phyloP scores from a whole-genome alignment of 441 rosid genomes.

The Pelargonium cotyledonis region DNA sequence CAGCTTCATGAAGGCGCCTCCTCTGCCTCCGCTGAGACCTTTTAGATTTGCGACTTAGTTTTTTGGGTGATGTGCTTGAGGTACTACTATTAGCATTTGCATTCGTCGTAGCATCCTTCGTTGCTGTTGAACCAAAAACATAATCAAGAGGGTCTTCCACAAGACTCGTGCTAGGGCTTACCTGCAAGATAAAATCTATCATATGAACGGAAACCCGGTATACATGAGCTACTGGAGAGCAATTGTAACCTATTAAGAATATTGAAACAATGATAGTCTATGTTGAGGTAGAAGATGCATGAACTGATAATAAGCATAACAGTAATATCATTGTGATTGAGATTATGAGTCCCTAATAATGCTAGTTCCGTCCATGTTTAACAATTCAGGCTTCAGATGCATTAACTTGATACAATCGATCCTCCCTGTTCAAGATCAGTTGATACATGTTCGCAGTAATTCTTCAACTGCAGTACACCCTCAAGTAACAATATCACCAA shows the following conservation, averaged over 20 bases:
- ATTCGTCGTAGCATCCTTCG: slow-evolving; percentile 32
- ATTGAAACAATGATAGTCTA: background rate
- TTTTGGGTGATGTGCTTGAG: slow-evolving; percentile 24
- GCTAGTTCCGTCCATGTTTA: too few species aligned
- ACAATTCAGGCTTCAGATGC: too few species aligned
- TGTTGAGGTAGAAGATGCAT: too few species aligned
- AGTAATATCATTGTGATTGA: too few species aligned
- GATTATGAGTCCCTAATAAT: too few species aligned
- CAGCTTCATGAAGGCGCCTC: slow-evolving; percentile 26
- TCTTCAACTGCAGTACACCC: too few species aligned
- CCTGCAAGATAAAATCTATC: slow-evolving; percentile 24
- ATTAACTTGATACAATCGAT: too few species aligned
- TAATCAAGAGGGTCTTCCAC: slow-evolving; percentile 50
- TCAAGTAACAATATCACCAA: too few species aligned
- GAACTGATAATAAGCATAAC: too few species aligned
- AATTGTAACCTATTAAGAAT: background rate
- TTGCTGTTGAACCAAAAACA: slow-evolving; percentile 37
- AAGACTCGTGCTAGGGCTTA: slow-evolving; percentile 23
- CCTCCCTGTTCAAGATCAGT: too few species aligned
- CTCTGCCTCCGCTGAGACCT: slow-evolving; percentile 42
- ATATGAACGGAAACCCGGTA: background rate
- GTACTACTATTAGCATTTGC: slow-evolving; percentile 3
- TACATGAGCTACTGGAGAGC: too few species aligned
- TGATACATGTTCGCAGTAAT: too few species aligned
- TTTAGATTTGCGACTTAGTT: slow-evolving; percentile 28